Conservation (phyloP, 73 alveolate genomes). For the Durusdinium trenchii region DNA sequence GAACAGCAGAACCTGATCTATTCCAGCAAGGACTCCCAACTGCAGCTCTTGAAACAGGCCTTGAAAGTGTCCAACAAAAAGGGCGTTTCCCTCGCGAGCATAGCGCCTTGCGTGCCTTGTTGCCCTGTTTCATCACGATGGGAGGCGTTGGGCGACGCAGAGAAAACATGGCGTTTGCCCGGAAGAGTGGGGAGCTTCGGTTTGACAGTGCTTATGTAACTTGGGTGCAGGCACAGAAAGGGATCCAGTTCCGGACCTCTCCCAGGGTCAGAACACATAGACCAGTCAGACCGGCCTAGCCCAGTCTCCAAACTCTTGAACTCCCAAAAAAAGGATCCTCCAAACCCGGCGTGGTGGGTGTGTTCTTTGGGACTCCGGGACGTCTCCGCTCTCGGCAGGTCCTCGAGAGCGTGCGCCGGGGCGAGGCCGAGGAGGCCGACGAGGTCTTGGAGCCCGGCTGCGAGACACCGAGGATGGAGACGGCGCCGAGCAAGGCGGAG, state of each 20-base stretch:
- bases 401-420: slow-evolving; percentile 90
- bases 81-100: background rate
- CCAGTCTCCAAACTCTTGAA: no score
- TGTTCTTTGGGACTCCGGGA: background rate
- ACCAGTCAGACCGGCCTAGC: no score
- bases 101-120: no score
- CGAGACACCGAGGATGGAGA: no score
- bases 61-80: background rate
- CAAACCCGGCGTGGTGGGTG: background rate
- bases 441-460: no score
- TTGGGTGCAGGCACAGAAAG: background rate
- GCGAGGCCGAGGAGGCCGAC: slow-evolving; percentile 92
- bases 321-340: background rate
- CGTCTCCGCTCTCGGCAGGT: slow-evolving; percentile 20
- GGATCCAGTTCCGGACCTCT: background rate
- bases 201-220: background rate
- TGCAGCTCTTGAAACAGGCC: slow-evolving; percentile 78
- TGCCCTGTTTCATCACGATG: no score
- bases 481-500: no score
- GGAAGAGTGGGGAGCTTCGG: no score
- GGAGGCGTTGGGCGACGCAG: no score
- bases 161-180: no score
- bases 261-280: background rate
- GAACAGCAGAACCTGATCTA: slow-evolving; percentile 65
- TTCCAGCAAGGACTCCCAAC: slow-evolving; percentile 40